These are phyloP conservation scores for Ochromonas danica DNA, from an alignment of 108 stramenopile species.

Conservation along the genomic window DNA sequence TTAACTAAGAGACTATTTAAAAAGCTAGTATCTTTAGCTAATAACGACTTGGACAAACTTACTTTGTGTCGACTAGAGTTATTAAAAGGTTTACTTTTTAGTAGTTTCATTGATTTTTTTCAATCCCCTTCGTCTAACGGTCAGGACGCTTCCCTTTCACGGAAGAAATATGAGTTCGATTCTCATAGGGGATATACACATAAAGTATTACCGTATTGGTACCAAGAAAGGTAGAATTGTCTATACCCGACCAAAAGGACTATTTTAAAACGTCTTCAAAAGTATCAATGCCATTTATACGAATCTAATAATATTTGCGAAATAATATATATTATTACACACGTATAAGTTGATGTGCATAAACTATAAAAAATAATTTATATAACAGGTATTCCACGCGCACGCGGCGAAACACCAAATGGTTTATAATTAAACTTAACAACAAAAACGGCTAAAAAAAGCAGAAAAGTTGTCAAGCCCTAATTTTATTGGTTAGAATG, in stretches of 20 bases:
- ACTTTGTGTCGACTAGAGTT: constrained; percentile 15
- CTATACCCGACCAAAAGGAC: constrained; percentile 14
- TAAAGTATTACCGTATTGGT: constrained; percentile 17
- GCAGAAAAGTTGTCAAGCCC: constrained; percentile 9
- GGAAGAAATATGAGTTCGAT: constrained; percentile 31
- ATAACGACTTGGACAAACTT: constrained; percentile 16
- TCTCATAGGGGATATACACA: constrained; percentile 24
- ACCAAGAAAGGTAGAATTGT: constrained; percentile 16
- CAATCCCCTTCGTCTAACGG: constrained; percentile 13
- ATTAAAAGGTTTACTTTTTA: constrained; percentile 18
- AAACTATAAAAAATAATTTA: constrained; percentile 18
- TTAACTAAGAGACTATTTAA: constrained; percentile 17
- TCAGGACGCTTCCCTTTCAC: constrained; percentile 32
- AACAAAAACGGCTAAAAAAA: constrained; percentile 17
- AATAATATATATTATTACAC: constrained; percentile 18
- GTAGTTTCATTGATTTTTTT: constrained; percentile 17
- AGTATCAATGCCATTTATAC: constrained; percentile 17
- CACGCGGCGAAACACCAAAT: constrained; percentile 9
- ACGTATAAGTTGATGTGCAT: constrained; percentile 10
- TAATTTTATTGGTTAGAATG: constrained; percentile 10
- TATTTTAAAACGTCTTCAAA: constrained; percentile 17
- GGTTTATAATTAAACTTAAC: constrained; percentile 11
- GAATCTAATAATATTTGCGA: constrained; percentile 17
- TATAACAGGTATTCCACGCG: constrained; percentile 15
- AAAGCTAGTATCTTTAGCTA: constrained; percentile 17